phyloP scores from a whole-genome alignment of 2,329 filamentous ascomycete genomes.

The Domatiomyces catenatus region DNA sequence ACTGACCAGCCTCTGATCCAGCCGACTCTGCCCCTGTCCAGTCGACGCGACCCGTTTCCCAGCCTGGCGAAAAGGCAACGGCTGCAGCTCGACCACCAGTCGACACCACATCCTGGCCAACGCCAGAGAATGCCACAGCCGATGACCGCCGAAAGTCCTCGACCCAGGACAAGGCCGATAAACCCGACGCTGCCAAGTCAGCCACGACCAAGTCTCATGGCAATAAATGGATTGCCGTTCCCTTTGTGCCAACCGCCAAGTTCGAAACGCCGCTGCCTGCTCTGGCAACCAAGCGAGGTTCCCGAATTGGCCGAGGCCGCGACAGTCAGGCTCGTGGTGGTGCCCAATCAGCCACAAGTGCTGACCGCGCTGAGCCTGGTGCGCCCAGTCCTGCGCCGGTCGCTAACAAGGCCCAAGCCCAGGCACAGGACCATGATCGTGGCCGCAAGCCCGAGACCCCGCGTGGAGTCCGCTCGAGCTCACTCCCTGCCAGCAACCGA shows the following conservation, averaged over 20 bases:
- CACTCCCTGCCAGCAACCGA: constrained; percentile 24
- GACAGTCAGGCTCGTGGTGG: constrained; percentile 33
- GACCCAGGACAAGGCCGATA: constrained; percentile 43
- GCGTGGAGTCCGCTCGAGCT: constrained; percentile 24
- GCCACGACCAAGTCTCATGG: constrained; percentile 38
- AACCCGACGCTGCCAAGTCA: constrained; percentile 41
- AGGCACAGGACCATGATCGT: constrained; percentile 14
- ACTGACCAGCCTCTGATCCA: constrained; percentile 1
- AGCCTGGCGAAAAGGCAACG: constrained; percentile 17
- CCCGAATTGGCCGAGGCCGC: constrained; percentile 40
- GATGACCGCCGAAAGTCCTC: constrained; percentile 56
- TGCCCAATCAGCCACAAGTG: constrained; percentile 19
- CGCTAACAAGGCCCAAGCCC: constrained; percentile 12
- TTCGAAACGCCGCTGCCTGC: constrained; percentile 64
- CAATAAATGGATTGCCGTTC: constrained; percentile 75
- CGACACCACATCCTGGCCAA: constrained; percentile 77
- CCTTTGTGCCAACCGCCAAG: constrained; percentile 67
- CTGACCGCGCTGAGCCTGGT: constrained; percentile 21
- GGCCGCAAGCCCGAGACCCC: constrained; percentile 14
- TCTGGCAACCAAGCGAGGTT: constrained; percentile 34
- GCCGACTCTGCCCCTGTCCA: constrained; percentile 9
- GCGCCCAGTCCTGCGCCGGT: constrained; percentile 17
- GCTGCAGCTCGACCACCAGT: constrained; percentile 45
- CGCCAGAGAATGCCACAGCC: constrained; percentile 61
- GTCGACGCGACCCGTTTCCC: constrained; percentile 18